phyloP scores from a whole-genome alignment of 441 rosid species.

The Pelargonium fulgidum region DNA sequence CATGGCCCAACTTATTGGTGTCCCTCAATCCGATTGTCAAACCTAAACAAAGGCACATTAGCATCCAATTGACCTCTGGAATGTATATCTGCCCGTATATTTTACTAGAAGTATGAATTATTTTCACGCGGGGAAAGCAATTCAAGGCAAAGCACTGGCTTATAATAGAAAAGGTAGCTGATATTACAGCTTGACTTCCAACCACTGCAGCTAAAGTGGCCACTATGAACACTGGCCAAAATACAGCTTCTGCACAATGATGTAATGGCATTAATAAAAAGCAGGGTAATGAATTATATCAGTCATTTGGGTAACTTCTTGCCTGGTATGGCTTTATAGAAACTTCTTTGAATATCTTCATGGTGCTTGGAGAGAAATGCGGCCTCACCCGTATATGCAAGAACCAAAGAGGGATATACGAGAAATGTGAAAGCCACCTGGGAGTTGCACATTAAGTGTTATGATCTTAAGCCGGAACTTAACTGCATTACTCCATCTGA shows the following conservation, averaged over 20 bases:
- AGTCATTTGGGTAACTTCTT: not conserved
- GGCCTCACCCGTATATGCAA: constrained; percentile 99
- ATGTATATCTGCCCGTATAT: constrained; percentile 93
- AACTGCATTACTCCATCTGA: not conserved
- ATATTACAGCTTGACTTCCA: constrained; percentile 97
- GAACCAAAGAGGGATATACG: constrained; percentile 86
- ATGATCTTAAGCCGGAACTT: constrained; percentile 31
- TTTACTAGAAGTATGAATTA: constrained; percentile 83
- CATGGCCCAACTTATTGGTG: constrained; percentile 88
- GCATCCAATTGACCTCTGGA: constrained; percentile 94
- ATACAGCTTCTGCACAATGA: not conserved
- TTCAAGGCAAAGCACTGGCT: constrained; percentile 92
- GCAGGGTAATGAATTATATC: not conserved
- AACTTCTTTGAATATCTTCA: constrained; percentile 45
- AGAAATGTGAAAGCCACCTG: constrained; percentile 93
- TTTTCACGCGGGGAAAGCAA: constrained; percentile 94
- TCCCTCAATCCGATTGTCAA: constrained; percentile 96
- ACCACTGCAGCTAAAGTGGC: constrained; percentile 44
- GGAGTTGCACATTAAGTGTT: not conserved
- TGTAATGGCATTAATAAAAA: not conserved
- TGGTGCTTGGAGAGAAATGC: constrained; percentile 87
- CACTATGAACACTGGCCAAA: not conserved
- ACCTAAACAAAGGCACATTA: constrained; percentile 88
- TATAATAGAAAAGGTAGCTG: constrained; percentile 96
- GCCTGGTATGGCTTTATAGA: constrained; percentile 89